Evolutionary conservation across 2,329 filamentous ascomycete species (phyloP), one percentile per base, ranked within the genome.

Genomic region (Pseudogymnoascus sp.): DNA sequence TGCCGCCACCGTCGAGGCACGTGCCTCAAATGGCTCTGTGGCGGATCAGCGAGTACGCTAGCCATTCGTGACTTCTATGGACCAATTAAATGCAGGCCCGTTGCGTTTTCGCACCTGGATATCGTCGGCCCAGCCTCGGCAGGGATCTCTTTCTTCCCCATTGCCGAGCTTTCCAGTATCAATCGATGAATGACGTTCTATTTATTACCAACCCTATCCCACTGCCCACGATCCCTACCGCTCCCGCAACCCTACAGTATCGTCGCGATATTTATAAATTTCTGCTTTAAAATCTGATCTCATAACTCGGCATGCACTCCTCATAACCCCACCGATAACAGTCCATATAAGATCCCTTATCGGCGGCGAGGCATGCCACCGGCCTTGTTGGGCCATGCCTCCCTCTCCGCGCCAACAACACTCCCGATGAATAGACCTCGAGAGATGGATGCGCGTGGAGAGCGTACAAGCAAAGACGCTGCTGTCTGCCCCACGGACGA

Each of bases 341-440:
- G 21, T 10, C 31, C 24, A 16, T 35, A 56, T 56, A 56, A 33
- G 1, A 19, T 4, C 8, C 68, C 68, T 65, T 26, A 44, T 64
- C 44, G 67, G 69, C 69, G 68, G 70, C 69, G 70, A 74, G 80
- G 80, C 26, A 85, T 85, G 81, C 79, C 83, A 76, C 77, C 79
- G 73, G 77, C 80, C 70, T 75, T 81, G 70, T 74, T 80, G 72
- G 80, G 81, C 73, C 77, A 87, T 85, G 82, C 79, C 75, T 77
- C 83, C 72, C 82, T 79, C 75, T 77, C 83, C 72, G 65, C 68
- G 62, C 64, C 69, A 79, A 78, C 84, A 73, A 81, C 81, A 69
- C 75, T 79, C 71, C 74, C 78, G 71, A 75, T 71, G 66, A 69
- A 74, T 70, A 71, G 72, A 71, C 67, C 73, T 70, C 75, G 72